Percentiles rank a stretch among this genome's conserved stretches.
These are phyloP conservation scores for Cymbopogon citratus DNA, from an alignment of 176 grass and related monocot species.

Conservation along the genomic window DNA sequence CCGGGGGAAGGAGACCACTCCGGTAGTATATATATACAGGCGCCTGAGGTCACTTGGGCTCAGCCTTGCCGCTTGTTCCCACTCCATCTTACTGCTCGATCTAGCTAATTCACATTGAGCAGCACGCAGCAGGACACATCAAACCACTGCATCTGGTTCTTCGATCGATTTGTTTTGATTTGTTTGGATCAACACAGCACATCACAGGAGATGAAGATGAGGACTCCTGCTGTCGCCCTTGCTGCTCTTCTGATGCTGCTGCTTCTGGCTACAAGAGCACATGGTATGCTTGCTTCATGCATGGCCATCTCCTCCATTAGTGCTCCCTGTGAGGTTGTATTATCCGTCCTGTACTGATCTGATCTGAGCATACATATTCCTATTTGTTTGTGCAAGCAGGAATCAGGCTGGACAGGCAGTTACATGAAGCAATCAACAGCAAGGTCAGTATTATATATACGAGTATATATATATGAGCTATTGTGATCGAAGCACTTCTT, in stretches of 20 bases:
- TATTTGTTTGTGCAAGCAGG: slow-evolving; percentile 32
- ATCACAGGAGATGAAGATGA: slow-evolving; percentile 47
- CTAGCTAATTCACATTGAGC: slow-evolving; percentile 3
- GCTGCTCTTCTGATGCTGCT: slow-evolving; percentile 45
- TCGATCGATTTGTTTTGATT: not conserved
- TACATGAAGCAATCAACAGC: slow-evolving; percentile 6
- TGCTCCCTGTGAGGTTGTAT: not conserved
- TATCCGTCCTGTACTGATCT: not conserved
- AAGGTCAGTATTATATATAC: slow-evolving; percentile 32
- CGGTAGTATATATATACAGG: slow-evolving; percentile 36
- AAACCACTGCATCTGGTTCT: slow-evolving; percentile 11
- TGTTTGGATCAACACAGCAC: not conserved
- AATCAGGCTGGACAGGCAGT: slow-evolving; percentile 47
- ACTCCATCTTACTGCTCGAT: slow-evolving; percentile 21
- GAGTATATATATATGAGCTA: not conserved
- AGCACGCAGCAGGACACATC: no score
- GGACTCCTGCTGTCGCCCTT: slow-evolving; percentile 31
- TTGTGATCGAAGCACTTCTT: not conserved
- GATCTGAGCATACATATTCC: not conserved
- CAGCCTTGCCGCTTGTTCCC: slow-evolving; percentile 17
- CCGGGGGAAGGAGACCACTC: not conserved
- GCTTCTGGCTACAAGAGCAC: slow-evolving; percentile 39
- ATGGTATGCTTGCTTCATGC: slow-evolving; percentile 44
- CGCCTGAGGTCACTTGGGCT: slow-evolving; percentile 11
- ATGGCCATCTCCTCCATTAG: not conserved